A percentile compares a stretch with the other conserved stretches of the same genome.
phyloP scores from a whole-genome alignment of 2,329 filamentous ascomycete species.

The Colletotrichum sp. region DNA sequence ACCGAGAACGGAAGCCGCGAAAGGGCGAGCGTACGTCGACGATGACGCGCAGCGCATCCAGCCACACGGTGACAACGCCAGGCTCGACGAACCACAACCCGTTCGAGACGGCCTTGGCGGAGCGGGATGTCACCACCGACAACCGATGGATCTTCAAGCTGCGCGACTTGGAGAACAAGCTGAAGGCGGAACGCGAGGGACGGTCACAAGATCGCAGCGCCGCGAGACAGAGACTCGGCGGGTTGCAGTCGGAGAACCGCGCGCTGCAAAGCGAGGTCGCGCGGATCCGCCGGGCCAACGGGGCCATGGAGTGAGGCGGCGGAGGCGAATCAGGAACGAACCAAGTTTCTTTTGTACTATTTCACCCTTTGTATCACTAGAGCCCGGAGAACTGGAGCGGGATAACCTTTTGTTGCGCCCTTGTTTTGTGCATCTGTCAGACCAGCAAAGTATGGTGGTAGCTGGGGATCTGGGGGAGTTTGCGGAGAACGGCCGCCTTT shows the following conservation, averaged over 20 bases:
- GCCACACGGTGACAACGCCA: constrained; percentile 4
- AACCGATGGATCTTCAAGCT: constrained; percentile 86
- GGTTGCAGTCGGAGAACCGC: constrained; percentile 76
- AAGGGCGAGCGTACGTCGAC: constrained; percentile 27
- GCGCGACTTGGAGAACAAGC: constrained; percentile 83
- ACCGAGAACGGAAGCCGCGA: constrained; percentile 30
- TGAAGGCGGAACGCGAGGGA: constrained; percentile 90
- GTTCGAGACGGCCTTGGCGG: constrained; percentile 28
- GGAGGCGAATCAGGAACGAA: background rate
- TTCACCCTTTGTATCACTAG: background rate
- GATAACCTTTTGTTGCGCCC: background rate
- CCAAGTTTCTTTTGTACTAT: background rate
- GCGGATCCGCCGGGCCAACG: constrained; percentile 26
- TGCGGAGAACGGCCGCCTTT: constrained; percentile 9
- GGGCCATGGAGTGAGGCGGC: constrained; percentile 11
- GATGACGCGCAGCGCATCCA: constrained; percentile 32
- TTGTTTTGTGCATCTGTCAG: background rate
- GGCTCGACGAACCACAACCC: constrained; percentile 14
- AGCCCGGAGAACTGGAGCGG: background rate
- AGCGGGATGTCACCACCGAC: constrained; percentile 49
- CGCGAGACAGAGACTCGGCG: constrained; percentile 79
- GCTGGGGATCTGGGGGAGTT: constrained; percentile 5
- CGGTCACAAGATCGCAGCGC: constrained; percentile 83
- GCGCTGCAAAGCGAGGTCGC: constrained; percentile 69
- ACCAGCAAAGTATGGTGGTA: background rate